Percentiles rank a stretch among this genome's conserved stretches.
Evolutionary conservation across 1,139 yeast genomes (phyloP).

Genomic region (Blastobotrys petasosporus): DNA sequence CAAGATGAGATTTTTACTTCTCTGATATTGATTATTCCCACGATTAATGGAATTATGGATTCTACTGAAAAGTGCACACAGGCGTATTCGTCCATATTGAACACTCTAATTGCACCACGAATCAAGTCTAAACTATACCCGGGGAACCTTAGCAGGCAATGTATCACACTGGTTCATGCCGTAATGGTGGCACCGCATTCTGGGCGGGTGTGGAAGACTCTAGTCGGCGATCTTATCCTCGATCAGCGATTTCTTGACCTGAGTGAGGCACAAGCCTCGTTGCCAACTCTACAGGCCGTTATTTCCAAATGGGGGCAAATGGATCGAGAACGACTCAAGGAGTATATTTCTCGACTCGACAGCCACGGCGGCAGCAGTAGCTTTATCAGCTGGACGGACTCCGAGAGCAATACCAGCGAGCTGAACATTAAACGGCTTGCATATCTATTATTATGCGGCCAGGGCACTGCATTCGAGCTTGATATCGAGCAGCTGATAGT

Average conservation of each 20-base stretch:
- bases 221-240: slow-evolving; percentile 35
- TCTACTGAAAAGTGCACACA: slow-evolving; percentile 45
- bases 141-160: slow-evolving; percentile 25
- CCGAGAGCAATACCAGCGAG: slow-evolving; percentile 44
- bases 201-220: slow-evolving; percentile 36
- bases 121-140: slow-evolving; percentile 37
- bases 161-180: slow-evolving; percentile 27
- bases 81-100: slow-evolving; percentile 38
- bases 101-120: slow-evolving; percentile 40
- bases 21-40: slow-evolving; percentile 37
- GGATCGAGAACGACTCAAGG: slow-evolving; percentile 57
- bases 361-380: slow-evolving; percentile 48
- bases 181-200: slow-evolving; percentile 25
- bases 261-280: slow-evolving; percentile 26
- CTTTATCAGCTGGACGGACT: slow-evolving; percentile 65
- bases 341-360: slow-evolving; percentile 46
- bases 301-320: slow-evolving; percentile 50
- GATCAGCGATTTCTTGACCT: slow-evolving; percentile 41
- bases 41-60: slow-evolving; percentile 38
- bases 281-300: slow-evolving; percentile 44
- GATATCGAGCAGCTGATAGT: slow-evolving; percentile 46
- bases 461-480: slow-evolving; percentile 49
- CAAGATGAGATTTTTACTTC: slow-evolving; percentile 39
- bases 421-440: slow-evolving; percentile 53
- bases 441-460: slow-evolving; percentile 56